Evolutionary conservation across 2,329 filamentous ascomycete species (phyloP).

Genomic region (Dactylonectria macrodidyma): DNA sequence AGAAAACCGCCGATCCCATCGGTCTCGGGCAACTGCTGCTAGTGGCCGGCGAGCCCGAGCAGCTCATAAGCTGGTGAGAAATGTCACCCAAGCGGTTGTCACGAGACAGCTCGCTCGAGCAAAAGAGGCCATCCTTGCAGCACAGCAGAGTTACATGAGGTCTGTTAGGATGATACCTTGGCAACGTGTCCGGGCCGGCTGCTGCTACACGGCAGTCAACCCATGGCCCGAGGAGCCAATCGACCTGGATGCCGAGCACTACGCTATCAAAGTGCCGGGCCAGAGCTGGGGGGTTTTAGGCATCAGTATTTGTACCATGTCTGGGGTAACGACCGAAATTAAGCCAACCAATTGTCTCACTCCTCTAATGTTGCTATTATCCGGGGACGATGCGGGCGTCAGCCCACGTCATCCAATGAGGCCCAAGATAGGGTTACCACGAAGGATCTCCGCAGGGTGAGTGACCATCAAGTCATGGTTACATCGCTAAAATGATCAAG

Average conservation of each 20-base stretch:
- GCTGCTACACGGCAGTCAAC: background rate
- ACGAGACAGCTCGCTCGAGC: slow-evolving; percentile 5
- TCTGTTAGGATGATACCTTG: slow-evolving; percentile 10
- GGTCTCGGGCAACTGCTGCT: background rate
- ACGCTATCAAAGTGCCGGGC: background rate
- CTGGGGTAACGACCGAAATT: slow-evolving; percentile 13
- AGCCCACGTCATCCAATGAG: slow-evolving; percentile 14
- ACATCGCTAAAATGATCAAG: slow-evolving; percentile 4
- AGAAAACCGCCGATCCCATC: slow-evolving; percentile 18
- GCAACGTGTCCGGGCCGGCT: background rate
- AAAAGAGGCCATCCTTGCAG: background rate
- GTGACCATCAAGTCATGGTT: slow-evolving; percentile 3
- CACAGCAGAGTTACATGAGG: background rate
- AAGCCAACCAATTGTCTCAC: slow-evolving; percentile 16
- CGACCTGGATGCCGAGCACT: slow-evolving; percentile 10
- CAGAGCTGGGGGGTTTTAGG: slow-evolving; percentile 11
- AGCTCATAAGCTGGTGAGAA: slow-evolving; percentile 21
- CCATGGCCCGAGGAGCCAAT: background rate
- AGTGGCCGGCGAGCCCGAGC: slow-evolving; percentile 16
- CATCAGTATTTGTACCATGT: slow-evolving; percentile 19
- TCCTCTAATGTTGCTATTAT: slow-evolving; percentile 12
- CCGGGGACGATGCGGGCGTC: slow-evolving; percentile 18
- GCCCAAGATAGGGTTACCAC: slow-evolving; percentile 7
- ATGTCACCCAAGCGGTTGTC: slow-evolving; percentile 22
- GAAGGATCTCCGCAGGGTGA: slow-evolving; percentile 2